Base-by-base conservation (phyloP, 1,284 basidiomycete species). In the Pseudozyma hubeiensis region DNA sequence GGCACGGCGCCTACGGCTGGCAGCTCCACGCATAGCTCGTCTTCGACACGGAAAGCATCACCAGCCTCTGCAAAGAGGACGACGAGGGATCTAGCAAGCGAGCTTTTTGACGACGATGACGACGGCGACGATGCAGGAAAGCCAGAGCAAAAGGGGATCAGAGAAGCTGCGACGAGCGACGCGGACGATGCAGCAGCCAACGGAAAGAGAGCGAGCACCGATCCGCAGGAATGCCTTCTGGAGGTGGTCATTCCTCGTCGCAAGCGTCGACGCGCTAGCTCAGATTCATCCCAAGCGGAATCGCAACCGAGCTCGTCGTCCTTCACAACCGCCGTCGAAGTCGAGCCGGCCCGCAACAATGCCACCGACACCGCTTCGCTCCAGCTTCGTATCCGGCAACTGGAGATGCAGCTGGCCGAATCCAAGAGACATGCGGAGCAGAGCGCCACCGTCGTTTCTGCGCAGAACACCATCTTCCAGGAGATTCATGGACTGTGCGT, bases 401-500 rank as follows among this genome's bases (percentile, higher is more conserved):
- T 78, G 40, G 62, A 78, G 41, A 34, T 55, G 6, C 70, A 78
- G 49, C 58, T 78, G 7, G 54, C 55, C 33, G 34, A 64, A 41
- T 37, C 70, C 37, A 73, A 67, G 35, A 46, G 53, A 16, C 55
- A 64, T 16, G 41, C 53, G 6, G 54, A 60, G 14, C 33, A 58
- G 17, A 56, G 48, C 16, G 35, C 67, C 14, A 51, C 37, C 33
- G n/a, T 75, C 52, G 57, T 69, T n/a, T 37, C 39, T 16, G 49
- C 63, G 1, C 76, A 78, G 53, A 54, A 64, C 40, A 50, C 37
- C 44, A 52, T 74, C 40, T 63, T 79, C 33, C 34, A 54, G 17
- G 58, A 69, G 16, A 37, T 80, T 7, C 61, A 78, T 31, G 46
- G 49, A 17, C 68, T 77, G 41, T 77, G 67, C 60, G 56, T 70